Evolutionary conservation across 2,329 filamentous ascomycete genomes (phyloP).

Genomic region (Capronia epimyces): DNA sequence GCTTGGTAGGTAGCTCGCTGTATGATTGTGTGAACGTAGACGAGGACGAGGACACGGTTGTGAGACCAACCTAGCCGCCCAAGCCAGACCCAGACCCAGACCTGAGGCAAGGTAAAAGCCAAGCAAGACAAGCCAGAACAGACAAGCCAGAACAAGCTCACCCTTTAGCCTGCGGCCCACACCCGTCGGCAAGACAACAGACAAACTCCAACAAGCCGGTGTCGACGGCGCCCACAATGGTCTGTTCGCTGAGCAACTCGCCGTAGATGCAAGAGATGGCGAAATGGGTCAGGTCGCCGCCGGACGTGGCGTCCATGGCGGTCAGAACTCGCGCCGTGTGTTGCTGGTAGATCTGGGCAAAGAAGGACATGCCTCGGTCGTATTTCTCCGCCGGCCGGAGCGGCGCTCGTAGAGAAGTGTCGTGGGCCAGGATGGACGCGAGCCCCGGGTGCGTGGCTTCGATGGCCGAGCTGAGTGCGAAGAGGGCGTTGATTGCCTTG

Average conservation of each 20-base stretch:
- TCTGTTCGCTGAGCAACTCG: conserved; percentile 30
- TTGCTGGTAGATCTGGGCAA: conserved; percentile 30
- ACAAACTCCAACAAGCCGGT: conserved; percentile 33
- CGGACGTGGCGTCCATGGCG: conserved; percentile 29
- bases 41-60: no score
- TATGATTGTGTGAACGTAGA: no score
- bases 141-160: conserved; percentile 15
- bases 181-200: conserved; percentile 31
- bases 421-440: neutral
- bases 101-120: neutral
- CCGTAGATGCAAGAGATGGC: conserved; percentile 32
- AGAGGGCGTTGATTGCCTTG: conserved; percentile 30
- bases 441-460: conserved; percentile 14
- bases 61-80: no score
- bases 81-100: neutral
- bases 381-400: conserved; percentile 22
- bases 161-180: conserved; percentile 32
- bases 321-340: conserved; percentile 29
- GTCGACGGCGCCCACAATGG: conserved; percentile 28
- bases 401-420: neutral
- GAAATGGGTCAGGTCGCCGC: conserved; percentile 31
- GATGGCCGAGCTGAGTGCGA: conserved; percentile 28
- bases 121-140: no score
- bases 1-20: neutral
- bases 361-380: conserved; percentile 30